A percentile compares a stretch with the other conserved stretches of the same genome.
Conservation (phyloP, 306 rosid genomes). For the Argentina anserina region DNA sequence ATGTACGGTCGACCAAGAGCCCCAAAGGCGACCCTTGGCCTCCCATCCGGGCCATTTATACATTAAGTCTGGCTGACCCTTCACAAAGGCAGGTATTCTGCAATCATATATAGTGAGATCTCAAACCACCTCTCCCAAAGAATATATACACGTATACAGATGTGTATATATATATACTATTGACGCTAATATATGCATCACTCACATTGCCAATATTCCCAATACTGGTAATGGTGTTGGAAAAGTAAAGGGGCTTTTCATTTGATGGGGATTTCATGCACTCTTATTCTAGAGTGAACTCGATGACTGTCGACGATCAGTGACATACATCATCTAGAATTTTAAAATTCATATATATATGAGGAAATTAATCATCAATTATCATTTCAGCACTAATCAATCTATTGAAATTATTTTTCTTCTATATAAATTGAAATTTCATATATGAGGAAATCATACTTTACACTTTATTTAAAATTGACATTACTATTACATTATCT, state of each 20-base stretch:
- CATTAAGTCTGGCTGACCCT: neutral
- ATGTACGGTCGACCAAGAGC: constrained; percentile 10
- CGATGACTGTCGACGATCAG: neutral
- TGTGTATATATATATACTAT: neutral
- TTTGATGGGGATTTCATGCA: constrained; percentile 13
- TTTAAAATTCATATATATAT: constrained; percentile 10
- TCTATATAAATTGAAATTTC: neutral
- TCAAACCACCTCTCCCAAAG: neutral
- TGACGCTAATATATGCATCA: constrained; percentile 15
- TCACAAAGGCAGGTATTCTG: neutral
- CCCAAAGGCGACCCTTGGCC: constrained; percentile 34
- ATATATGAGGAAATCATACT: neutral
- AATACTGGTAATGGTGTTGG: constrained; percentile 24
- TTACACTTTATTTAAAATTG: too few relatives aligned
- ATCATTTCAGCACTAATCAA: neutral
- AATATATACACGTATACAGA: neutral
- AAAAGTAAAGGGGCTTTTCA: constrained; percentile 35
- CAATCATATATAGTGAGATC: neutral
- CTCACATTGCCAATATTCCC: constrained; percentile 38
- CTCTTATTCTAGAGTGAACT: constrained; percentile 5
- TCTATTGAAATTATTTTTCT: neutral
- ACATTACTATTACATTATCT: too few relatives aligned
- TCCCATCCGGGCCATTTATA: constrained; percentile 33
- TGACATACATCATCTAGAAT: constrained; percentile 23
- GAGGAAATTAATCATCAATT: neutral